These are phyloP conservation scores for Rostrohypoxylon terebratum DNA, from an alignment of 495 filamentous ascomycete genomes.

Conservation along the genomic window DNA sequence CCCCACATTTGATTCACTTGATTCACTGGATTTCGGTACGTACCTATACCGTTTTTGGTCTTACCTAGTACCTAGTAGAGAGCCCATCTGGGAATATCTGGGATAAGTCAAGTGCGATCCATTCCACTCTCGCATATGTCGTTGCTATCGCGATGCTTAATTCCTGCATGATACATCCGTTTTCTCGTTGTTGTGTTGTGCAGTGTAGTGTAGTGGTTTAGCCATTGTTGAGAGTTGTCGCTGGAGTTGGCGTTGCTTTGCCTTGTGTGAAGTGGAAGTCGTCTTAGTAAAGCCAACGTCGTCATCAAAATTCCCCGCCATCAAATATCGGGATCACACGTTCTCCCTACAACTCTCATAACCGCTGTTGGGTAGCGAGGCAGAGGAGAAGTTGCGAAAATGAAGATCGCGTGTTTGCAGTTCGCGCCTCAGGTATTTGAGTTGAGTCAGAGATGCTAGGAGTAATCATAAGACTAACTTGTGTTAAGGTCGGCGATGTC, in stretches of 20 bases:
- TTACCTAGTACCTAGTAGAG: not conserved
- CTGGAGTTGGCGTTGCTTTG: not conserved
- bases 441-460: not conserved
- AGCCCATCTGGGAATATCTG: not conserved
- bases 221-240: constrained; percentile 16
- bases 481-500: constrained; percentile 71
- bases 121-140: constrained; percentile 5
- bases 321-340: not conserved
- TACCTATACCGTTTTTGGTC: not conserved
- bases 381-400: constrained; percentile 50
- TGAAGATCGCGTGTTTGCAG: constrained; percentile 87
- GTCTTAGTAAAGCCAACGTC: not conserved
- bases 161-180: not conserved
- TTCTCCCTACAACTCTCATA: not conserved
- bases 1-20: not conserved
- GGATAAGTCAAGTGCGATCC: not conserved
- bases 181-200: not conserved
- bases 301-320: not conserved
- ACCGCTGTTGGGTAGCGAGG: not conserved
- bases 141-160: not conserved
- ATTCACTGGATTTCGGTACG: too few species aligned
- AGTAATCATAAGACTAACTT: not conserved
- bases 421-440: constrained; percentile 67
- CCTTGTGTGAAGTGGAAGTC: constrained; percentile 5
- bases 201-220: constrained; percentile 5